phyloP scores from a whole-genome alignment of 331 rosid species.

The Quercus lobata region DNA sequence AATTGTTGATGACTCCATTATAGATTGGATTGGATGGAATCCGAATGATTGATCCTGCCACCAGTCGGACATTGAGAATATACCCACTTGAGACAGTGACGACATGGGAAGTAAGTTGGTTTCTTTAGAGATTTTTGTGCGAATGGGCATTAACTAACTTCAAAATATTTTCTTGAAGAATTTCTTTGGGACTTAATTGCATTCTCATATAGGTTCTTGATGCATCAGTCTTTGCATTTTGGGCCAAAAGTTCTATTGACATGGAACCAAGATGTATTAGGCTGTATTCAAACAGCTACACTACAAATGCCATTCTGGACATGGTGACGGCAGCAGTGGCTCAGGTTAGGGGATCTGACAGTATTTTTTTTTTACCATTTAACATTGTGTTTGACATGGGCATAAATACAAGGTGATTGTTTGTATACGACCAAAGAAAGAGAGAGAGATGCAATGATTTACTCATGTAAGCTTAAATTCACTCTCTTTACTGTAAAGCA shows the following conservation, averaged over 20 bases:
- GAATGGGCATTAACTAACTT: background rate
- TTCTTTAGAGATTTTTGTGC: background rate
- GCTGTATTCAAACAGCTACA: slow-evolving; percentile 86
- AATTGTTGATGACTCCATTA: background rate
- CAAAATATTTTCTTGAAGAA: background rate
- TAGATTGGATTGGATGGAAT: slow-evolving; percentile 94
- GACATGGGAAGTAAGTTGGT: slow-evolving; percentile 76
- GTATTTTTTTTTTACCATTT: background rate
- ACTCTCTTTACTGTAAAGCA: slow-evolving; percentile 18
- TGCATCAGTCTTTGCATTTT: slow-evolving; percentile 81
- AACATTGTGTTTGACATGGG: no score
- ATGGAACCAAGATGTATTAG: slow-evolving; percentile 87
- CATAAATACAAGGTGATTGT: background rate
- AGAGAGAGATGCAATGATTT: background rate
- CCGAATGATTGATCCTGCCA: slow-evolving; percentile 81
- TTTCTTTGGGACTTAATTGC: no score
- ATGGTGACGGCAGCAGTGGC: slow-evolving; percentile 87
- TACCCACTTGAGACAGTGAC: slow-evolving; percentile 81
- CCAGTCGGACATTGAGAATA: slow-evolving; percentile 73
- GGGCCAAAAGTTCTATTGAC: slow-evolving; percentile 92
- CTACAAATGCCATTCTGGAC: slow-evolving; percentile 82
- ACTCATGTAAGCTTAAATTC: background rate
- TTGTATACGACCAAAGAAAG: background rate
- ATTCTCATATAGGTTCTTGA: slow-evolving; percentile 46
- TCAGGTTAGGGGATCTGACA: slow-evolving; percentile 46